Evolutionary conservation across 2,329 filamentous ascomycete genomes (phyloP).

Genomic region (Ophiostoma pallidulum): DNA sequence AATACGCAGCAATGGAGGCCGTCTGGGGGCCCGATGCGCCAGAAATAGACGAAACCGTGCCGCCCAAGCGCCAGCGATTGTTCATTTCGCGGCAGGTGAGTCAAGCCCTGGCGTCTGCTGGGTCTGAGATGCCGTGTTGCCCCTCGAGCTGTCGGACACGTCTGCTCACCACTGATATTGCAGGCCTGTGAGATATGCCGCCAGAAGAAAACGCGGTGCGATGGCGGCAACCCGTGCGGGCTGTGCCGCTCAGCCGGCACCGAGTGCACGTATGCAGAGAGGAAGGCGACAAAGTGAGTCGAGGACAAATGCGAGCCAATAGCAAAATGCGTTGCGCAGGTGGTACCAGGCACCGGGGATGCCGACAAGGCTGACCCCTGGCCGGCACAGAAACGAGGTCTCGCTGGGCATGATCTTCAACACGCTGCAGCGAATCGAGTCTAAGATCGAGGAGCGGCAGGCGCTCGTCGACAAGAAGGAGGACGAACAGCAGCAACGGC

Average conservation of each 20-base stretch:
- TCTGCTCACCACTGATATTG: too few relatives aligned
- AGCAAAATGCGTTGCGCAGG: too few relatives aligned
- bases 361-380: background rate
- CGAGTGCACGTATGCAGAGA: conserved; percentile 43
- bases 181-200: conserved; percentile 45
- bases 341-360: too few relatives aligned
- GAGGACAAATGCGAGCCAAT: background rate
- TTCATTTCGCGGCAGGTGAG: conserved; percentile 17
- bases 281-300: conserved; percentile 41
- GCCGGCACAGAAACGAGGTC: conserved; percentile 38
- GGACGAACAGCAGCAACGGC: background rate
- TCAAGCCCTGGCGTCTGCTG: too few relatives aligned
- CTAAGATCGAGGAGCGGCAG: conserved; percentile 35
- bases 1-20: conserved; percentile 12
- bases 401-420: conserved; percentile 46
- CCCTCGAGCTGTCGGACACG: too few relatives aligned
- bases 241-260: conserved; percentile 38
- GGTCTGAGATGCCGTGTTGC: too few relatives aligned
- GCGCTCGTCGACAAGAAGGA: background rate
- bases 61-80: conserved; percentile 16
- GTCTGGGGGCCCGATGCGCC: conserved; percentile 14
- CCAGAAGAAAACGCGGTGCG: conserved; percentile 44
- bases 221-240: conserved; percentile 44
- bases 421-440: conserved; percentile 41
- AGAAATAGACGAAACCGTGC: conserved; percentile 9